Evolutionary conservation across 306 rosid species (phyloP), one percentile per base, ranked within the genome.

Genomic region (Vicia faba): DNA sequence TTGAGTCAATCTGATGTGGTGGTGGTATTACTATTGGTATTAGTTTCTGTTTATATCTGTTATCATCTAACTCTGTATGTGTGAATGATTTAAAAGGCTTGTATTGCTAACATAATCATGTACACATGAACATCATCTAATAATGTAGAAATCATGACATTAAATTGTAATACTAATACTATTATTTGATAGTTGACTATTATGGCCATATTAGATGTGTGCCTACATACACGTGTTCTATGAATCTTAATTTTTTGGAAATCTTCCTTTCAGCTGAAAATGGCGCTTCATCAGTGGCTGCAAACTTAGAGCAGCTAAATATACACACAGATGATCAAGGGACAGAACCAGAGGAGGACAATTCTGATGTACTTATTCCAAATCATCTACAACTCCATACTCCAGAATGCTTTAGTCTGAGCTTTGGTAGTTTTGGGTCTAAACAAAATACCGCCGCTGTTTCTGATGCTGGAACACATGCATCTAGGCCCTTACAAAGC

Each of bases 401-500:
- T 46, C 84, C 96, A n/a, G 99, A 91, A 45, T 91, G 97, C 88
- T 81, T 95, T 60, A 86, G 85, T 57, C 73, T 95, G 88, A 95
- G 99, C 81, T 95, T 95, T 74, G 99, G 99, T 67, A 95, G 99
- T 75, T 95, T 95, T 82, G 97, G 99, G 81, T 49, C 92, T 15
- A 86, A 83, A 31, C 61, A 81, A 12, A 73, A 84, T 51, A 67
- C 87, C 49, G 11, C 78, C 56, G 56, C 80, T 80, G 38, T 33
- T 33, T 43, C 91, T 31, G 84, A 73, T 8, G 60, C 92, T 56
- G 92, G 71, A 25, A 26, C 84, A 61, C 79, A 83, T 72, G 58
- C 78, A 2, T 70, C 87, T 45, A 77, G 68, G 80, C 81, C 96
- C 38, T 19, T 82, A 75, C 72, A 79, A 41, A 82, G 73, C 53